phyloP scores from a whole-genome alignment of 257 asterid species.

The Gynochthodes officinalis region DNA sequence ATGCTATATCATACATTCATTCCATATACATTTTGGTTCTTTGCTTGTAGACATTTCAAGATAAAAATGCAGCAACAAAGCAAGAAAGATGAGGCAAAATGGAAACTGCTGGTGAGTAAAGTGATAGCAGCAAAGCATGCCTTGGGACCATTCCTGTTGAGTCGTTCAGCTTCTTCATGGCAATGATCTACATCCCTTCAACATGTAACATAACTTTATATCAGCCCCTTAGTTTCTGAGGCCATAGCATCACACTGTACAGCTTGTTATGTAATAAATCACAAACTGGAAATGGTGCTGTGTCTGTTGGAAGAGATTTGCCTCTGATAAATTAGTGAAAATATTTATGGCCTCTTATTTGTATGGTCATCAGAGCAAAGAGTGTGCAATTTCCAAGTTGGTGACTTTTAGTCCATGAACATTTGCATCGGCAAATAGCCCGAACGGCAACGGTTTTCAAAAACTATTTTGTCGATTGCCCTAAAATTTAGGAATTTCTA shows the following conservation, averaged over 20 bases:
- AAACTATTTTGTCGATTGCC: not conserved
- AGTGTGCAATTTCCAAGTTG: too few species aligned
- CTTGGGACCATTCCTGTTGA: conserved; percentile 40
- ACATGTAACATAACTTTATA: not conserved
- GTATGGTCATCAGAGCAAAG: too few species aligned
- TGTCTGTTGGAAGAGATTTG: too few species aligned
- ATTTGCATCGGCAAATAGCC: too few species aligned
- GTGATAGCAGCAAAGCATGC: conserved; percentile 57
- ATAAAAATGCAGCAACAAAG: conserved; percentile 65
- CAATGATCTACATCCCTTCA: conserved; percentile 8
- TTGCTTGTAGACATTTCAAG: conserved; percentile 67
- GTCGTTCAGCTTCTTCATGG: conserved; percentile 30
- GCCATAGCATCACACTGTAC: conserved; percentile 22
- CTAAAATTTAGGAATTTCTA: not conserved
- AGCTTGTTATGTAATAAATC: not conserved
- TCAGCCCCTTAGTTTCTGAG: conserved; percentile 47
- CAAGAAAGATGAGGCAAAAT: conserved; percentile 61
- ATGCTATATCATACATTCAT: not conserved
- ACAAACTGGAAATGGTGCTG: not conserved
- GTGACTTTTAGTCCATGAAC: too few species aligned
- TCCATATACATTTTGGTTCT: not conserved
- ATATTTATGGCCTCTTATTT: too few species aligned
- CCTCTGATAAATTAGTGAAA: too few species aligned
- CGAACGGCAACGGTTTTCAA: not conserved
- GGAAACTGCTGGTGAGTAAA: conserved; percentile 67